Base-by-base conservation (phyloP, 192 early-diverging fungal genomes). In the Coemansia sp. region DNA sequence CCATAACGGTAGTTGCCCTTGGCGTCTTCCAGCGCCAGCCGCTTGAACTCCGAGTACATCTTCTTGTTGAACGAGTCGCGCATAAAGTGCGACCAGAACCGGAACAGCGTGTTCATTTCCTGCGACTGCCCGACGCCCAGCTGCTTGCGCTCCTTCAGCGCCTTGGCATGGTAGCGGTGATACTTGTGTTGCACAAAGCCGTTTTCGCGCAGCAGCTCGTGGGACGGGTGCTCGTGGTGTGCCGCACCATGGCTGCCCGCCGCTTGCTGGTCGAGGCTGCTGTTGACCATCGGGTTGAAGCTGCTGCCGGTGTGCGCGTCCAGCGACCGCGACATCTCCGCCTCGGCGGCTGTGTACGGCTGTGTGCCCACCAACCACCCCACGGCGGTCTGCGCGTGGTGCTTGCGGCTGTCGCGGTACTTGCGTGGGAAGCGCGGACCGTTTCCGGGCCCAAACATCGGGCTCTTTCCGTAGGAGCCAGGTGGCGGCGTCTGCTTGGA, bases 171-270 rank as follows among this genome's bases (percentile, higher is more conserved):
- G 78, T 91, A 98, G 70, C 93, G 89, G 65, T 87, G 83, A 72
- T 98, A 98, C 67, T 92, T 95, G 75, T 95, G 90, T 80, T 98
- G 92, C 53, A 95, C 80, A 62, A 95, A 98, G n/a, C 95, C 95
- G 67, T 93, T 92, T 76, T 97, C 95, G 50, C 87, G 89, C 70
- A 97, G 73, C 17, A 97, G 80, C 64, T 93, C 92, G 66, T 95
- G 93, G 41, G 83, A 86, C 2, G 95, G 95, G 67, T 97, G 95
- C 79, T 91, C 85, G 31, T 87, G 83, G 36, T 63, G 62, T 45
- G 64, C 51, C 12, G 55, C 67, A n/a, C 32, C 46, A 20, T 60
- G 50, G 35, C 40, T 54, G 42, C 64, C 48, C 1, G 31, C 48
- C 4, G 19, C 12, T 10, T 50, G 65, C 46, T 67, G 58, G 35